These are phyloP conservation scores for Cystobasidium onofrii DNA, from an alignment of 768 basidiomycete species.

Conservation along the genomic window DNA sequence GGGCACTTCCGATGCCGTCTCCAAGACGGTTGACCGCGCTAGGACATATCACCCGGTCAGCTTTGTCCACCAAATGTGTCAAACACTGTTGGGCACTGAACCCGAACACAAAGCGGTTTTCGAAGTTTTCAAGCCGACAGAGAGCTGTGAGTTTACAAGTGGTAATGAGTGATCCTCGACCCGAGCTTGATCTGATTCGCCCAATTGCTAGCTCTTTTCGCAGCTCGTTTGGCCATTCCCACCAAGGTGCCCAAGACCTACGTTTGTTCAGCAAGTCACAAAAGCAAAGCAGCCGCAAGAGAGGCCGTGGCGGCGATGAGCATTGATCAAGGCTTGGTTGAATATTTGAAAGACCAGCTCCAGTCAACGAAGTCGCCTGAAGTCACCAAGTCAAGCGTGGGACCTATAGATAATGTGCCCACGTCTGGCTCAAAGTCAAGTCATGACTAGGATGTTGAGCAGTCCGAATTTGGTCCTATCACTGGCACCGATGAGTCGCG, in stretches of 20 bases:
- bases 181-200: neutral
- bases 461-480: too few relatives aligned
- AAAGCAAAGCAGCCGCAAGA: conserved; percentile 20
- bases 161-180: neutral
- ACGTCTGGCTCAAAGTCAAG: too few relatives aligned
- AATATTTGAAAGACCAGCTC: neutral
- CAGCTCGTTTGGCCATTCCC: neutral
- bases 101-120: neutral
- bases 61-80: conserved; percentile 23
- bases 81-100: neutral
- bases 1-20: neutral
- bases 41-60: conserved; percentile 9
- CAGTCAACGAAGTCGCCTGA: too few relatives aligned
- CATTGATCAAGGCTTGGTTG: neutral
- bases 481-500: too few relatives aligned
- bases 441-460: too few relatives aligned
- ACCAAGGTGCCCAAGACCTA: neutral
- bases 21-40: neutral
- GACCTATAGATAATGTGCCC: neutral
- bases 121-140: neutral
- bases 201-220: neutral
- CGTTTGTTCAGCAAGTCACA: neutral
- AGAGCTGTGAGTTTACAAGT: neutral
- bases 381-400: neutral
- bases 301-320: neutral